These are phyloP conservation scores for Chiua virens DNA, from an alignment of 768 basidiomycete species.

Conservation along the genomic window DNA sequence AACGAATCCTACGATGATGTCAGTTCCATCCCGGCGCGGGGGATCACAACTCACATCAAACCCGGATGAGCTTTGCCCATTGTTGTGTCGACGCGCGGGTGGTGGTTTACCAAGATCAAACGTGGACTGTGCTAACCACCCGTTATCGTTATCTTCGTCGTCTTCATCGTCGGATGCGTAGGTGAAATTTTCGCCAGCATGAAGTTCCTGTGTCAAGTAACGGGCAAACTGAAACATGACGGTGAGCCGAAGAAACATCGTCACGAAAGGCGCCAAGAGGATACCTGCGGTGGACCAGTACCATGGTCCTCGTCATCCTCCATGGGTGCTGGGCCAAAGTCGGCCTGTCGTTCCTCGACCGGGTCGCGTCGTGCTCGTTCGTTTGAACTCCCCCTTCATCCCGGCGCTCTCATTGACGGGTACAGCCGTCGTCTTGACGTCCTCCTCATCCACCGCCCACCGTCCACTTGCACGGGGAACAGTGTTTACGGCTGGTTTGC, in stretches of 20 bases:
- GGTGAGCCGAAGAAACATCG: not conserved
- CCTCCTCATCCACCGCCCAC: constrained; percentile 76
- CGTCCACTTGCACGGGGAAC: constrained; percentile 34
- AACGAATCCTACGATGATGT: constrained; percentile 49
- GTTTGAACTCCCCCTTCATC: constrained; percentile 57
- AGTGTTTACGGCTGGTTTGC: constrained; percentile 62
- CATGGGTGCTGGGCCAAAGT: constrained; percentile 60
- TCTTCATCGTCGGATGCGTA: constrained; percentile 53
- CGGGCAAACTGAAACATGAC: constrained; percentile 61
- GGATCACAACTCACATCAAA: constrained; percentile 52
- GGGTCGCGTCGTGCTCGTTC: constrained; percentile 44
- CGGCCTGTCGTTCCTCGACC: constrained; percentile 55
- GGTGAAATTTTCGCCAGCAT: constrained; percentile 54
- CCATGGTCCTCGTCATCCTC: constrained; percentile 47
- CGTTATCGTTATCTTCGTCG: constrained; percentile 65
- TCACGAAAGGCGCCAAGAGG: not conserved
- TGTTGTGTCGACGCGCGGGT: constrained; percentile 45
- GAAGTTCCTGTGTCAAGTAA: constrained; percentile 76
- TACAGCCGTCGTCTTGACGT: constrained; percentile 31
- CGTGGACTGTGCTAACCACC: constrained; percentile 79
- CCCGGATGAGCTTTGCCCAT: constrained; percentile 46
- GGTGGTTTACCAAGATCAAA: constrained; percentile 57
- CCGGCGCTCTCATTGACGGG: constrained; percentile 22
- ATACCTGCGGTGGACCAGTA: constrained; percentile 46
- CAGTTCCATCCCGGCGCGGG: not conserved